Base-by-base conservation (phyloP, 1,284 basidiomycete species). In the Coniferiporia sulphurascens region DNA sequence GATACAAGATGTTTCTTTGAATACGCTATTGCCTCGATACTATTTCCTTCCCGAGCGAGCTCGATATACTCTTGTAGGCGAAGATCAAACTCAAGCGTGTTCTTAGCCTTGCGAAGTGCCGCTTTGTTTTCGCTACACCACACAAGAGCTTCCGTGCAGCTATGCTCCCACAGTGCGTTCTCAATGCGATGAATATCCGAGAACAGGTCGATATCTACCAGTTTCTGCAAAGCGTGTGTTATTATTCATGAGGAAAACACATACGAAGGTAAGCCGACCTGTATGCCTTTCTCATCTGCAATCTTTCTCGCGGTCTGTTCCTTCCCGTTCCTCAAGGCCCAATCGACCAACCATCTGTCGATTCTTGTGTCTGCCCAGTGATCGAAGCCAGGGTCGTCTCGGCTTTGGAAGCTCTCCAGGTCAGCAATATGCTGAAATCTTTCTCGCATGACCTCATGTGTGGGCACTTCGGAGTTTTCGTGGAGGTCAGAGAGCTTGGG, bases 121-220 rank as follows among this genome's bases (percentile, higher is more conserved):
- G 86, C 83, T 71, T 96, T 92, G 75, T 99, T 98, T 78, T 99
- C 97, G 61, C 85, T 93, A 67, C 95, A 98, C 96, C 96, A 99
- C 13, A 85, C 82, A 48, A 99, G 77, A 4, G 95, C 96, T 71
- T 95, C 90, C 1, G 87, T 78, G 66, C 93, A 94, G 67, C 89
- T 90, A 65, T 92, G 86, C 52, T 76, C 75, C 15, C 78, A 74
- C 17, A 99, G 79, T 0, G 92, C 93, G 5, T 80, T 78, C 71
- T 98, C 94, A 64, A 98, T 94, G 57, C 87, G 80, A 35, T 79
- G 80, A 49, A 98, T 90, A 65, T 98, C 94, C 59, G 84, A 84
- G 71, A 98, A 98, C 44, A 98, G 78, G 60, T 97, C 93, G 48
- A 95, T 86, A 69, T 98, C 95, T 45, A 95, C 92, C 10, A 95